Base-by-base conservation (phyloP, 2,329 filamentous ascomycete genomes). In the Neopestalotiopsis sp. region DNA sequence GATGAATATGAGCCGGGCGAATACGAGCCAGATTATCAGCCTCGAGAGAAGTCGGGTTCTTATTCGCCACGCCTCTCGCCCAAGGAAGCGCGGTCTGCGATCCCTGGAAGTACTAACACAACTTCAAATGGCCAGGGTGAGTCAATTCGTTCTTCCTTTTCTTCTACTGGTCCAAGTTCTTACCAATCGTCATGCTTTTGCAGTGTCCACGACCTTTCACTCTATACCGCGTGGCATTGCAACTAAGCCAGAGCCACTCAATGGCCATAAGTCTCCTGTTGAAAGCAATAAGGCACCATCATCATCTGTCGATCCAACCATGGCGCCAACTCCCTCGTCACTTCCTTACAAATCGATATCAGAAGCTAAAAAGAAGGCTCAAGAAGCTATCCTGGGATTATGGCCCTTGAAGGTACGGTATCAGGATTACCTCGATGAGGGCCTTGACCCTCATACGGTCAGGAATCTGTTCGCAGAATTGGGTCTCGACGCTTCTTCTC, bases 361-460 rank as follows among this genome's bases (percentile, higher is more conserved):
- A 4, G 83, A 86, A 66, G 84, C 82, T 40, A 86, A 83, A 67
- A 88, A 87, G 71, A 84, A 88, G 72, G 92, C 92, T 0, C 88
- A 90, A 75, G 87, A 88, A 30, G 91, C 92, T 4, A 89, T 95
- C 52, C 79, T 93, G 38, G 86, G 88, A 49, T 81, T 95, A 3
- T 86, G 84, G 81, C 84, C 86, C 1, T 78, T 93, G 69, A 92
- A 93, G 63, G 89, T 97, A 69, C 89, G 89, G 24, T 97, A 91
- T 75, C 86, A 91, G 67, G 87, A 93, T 69, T 91, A 95, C 68
- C 83, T 95, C 13, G 85, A 89, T 12, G 92, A 95, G 78, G 92
- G 93, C 0, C 85, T 95, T 57, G 88, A 94, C 72, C 84, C 87
- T 45, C 79, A 79, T 1, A 76, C 94, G 12, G 81, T 97, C 45